These are phyloP conservation scores for Coelastrella sp. DNA, from an alignment of 139 green algal species.

Conservation along the genomic window DNA sequence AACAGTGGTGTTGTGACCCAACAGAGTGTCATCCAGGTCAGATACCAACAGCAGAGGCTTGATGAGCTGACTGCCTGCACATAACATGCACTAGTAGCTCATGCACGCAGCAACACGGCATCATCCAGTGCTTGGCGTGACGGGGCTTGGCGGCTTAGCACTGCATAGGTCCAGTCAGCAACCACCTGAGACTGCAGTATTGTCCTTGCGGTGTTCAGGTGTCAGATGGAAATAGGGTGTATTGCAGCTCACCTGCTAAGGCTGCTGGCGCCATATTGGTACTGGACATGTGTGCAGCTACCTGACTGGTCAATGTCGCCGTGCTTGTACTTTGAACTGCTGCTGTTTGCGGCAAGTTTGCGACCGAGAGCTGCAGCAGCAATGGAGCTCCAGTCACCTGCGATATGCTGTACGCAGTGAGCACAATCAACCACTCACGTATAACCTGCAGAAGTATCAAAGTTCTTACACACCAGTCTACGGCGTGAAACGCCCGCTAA, in stretches of 20 bases:
- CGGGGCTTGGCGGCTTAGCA: no score
- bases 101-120: no score
- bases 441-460: background rate
- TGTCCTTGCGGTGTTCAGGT: no score
- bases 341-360: background rate
- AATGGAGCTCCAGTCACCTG: background rate
- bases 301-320: background rate
- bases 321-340: background rate
- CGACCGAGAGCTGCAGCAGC: background rate
- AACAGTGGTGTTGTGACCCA: background rate
- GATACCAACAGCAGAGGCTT: slow-evolving; percentile 34
- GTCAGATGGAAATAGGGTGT: no score
- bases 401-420: background rate
- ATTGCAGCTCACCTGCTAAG: background rate
- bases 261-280: slow-evolving; percentile 7
- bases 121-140: no score
- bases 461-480: background rate
- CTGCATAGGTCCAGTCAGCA: no score
- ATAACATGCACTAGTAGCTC: background rate
- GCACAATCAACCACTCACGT: no score
- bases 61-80: slow-evolving; percentile 10
- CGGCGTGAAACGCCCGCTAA: background rate
- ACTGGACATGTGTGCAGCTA: background rate
- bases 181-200: no score
- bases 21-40: slow-evolving; percentile 41